These are phyloP conservation scores for Lodderomyces oxycetoniae DNA, from an alignment of 1,139 yeast genomes.

Conservation along the genomic window DNA sequence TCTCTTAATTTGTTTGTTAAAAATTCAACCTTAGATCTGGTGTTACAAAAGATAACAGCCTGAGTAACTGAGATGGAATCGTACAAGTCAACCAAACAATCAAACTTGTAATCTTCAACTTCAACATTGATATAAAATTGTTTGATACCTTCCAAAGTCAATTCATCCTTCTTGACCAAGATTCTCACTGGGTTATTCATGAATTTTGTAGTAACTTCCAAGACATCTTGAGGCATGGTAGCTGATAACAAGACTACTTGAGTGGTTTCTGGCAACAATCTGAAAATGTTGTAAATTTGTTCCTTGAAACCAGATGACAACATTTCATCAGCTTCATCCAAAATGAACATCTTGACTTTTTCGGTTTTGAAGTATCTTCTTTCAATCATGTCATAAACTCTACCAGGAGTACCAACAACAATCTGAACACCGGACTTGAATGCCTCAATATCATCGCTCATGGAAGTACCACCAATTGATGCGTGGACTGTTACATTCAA, in stretches of 20 bases:
- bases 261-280: slow-evolving; percentile 87
- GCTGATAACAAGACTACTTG: slow-evolving; percentile 97
- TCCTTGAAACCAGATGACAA: slow-evolving; percentile 95
- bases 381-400: slow-evolving; percentile 96
- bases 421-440: slow-evolving; percentile 91
- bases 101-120: slow-evolving; percentile 88
- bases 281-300: slow-evolving; percentile 95
- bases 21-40: slow-evolving; percentile 91
- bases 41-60: slow-evolving; percentile 95
- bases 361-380: slow-evolving; percentile 88
- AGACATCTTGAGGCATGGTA: slow-evolving; percentile 95
- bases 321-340: slow-evolving; percentile 99
- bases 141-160: slow-evolving; percentile 97
- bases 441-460: slow-evolving; percentile 87
- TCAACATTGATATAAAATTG: slow-evolving; percentile 95
- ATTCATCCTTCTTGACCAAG: slow-evolving; percentile 95
- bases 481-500: slow-evolving; percentile 94
- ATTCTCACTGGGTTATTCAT: slow-evolving; percentile 97
- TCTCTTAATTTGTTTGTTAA: slow-evolving; percentile 69
- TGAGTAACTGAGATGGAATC: slow-evolving; percentile 97
- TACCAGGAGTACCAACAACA: slow-evolving; percentile 99
- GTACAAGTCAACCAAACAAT: slow-evolving; percentile 93
- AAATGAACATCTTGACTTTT: slow-evolving; percentile 90
- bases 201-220: slow-evolving; percentile 94
- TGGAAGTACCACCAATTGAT: slow-evolving; percentile 96